Evolutionary conservation across 2,329 filamentous ascomycete species (phyloP).

Genomic region (Grosmannia huntii): DNA sequence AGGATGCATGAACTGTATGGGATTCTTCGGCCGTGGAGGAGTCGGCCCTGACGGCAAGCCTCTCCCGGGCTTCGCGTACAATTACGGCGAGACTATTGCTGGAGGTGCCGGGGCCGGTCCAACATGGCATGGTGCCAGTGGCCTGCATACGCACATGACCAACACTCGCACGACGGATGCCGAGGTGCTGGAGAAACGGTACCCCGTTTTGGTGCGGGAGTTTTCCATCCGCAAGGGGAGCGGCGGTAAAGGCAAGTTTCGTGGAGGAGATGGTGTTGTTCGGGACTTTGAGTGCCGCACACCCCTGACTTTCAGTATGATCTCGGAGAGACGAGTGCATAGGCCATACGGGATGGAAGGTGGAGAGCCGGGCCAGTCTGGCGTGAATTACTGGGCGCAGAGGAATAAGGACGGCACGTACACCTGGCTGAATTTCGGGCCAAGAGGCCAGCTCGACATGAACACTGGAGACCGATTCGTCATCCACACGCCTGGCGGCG

Average conservation of each 20-base stretch:
- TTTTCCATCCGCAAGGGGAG: slow-evolving; percentile 53
- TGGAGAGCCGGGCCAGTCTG: slow-evolving; percentile 64
- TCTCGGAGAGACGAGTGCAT: slow-evolving; percentile 64
- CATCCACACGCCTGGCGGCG: slow-evolving; percentile 65
- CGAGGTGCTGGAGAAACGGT: slow-evolving; percentile 65
- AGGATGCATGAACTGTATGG: slow-evolving; percentile 73
- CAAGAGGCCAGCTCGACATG: slow-evolving; percentile 69
- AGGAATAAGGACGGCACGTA: slow-evolving; percentile 15
- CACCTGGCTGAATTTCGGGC: slow-evolving; percentile 54
- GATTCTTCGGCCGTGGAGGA: slow-evolving; percentile 55
- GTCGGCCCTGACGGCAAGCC: slow-evolving; percentile 7
- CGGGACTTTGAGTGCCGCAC: slow-evolving; percentile 72
- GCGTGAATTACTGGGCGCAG: slow-evolving; percentile 77
- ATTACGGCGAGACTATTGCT: slow-evolving; percentile 77
- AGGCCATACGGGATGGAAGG: slow-evolving; percentile 73
- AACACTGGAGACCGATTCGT: slow-evolving; percentile 64
- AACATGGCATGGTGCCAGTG: slow-evolving; percentile 58
- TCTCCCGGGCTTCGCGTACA: slow-evolving; percentile 42
- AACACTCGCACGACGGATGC: slow-evolving; percentile 74
- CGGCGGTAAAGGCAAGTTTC: slow-evolving; percentile 50
- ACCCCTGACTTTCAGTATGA: slow-evolving; percentile 63
- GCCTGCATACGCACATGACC: slow-evolving; percentile 76
- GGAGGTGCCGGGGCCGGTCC: slow-evolving; percentile 64
- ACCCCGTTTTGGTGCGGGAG: slow-evolving; percentile 58
- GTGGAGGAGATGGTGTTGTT: slow-evolving; percentile 61